Conservation (phyloP, 805 yeast species). For the Kazachstania bromeliacearum region DNA sequence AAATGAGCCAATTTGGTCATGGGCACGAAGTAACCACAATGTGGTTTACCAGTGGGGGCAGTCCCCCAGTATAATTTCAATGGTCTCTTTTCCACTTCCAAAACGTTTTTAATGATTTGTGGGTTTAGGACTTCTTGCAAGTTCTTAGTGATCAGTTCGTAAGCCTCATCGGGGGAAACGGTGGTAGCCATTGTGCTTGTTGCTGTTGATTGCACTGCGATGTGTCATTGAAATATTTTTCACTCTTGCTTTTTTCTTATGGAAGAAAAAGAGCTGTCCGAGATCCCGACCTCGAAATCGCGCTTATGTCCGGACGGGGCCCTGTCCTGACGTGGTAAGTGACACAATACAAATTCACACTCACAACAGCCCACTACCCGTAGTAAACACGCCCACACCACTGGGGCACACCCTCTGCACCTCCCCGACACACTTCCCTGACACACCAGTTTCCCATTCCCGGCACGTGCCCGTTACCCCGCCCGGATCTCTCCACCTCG, state of each 20-base stretch:
- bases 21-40: constrained; percentile 97
- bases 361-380: too few relatives aligned
- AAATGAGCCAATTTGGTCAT: constrained; percentile 95
- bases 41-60: constrained; percentile 98
- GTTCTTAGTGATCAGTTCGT: constrained; percentile 67
- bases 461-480: too few relatives aligned
- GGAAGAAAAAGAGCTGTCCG: neutral
- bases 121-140: constrained; percentile 88
- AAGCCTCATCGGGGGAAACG: constrained; percentile 51
- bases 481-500: too few relatives aligned
- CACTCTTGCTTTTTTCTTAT: neutral
- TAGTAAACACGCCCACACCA: too few relatives aligned
- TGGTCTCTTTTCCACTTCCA: constrained; percentile 74
- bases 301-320: too few relatives aligned
- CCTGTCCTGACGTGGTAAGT: too few relatives aligned
- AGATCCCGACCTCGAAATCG: too few relatives aligned
- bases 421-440: too few relatives aligned
- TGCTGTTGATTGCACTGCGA: neutral
- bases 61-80: constrained; percentile 96
- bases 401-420: too few relatives aligned
- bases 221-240: neutral
- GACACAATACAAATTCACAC: too few relatives aligned
- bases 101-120: constrained; percentile 74
- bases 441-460: too few relatives aligned
- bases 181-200: constrained; percentile 6